A percentile compares a stretch with the other conserved stretches of the same genome.
Conservation (phyloP, 2,329 filamentous ascomycete species). For the Teratosphaeriaceae sp. region DNA sequence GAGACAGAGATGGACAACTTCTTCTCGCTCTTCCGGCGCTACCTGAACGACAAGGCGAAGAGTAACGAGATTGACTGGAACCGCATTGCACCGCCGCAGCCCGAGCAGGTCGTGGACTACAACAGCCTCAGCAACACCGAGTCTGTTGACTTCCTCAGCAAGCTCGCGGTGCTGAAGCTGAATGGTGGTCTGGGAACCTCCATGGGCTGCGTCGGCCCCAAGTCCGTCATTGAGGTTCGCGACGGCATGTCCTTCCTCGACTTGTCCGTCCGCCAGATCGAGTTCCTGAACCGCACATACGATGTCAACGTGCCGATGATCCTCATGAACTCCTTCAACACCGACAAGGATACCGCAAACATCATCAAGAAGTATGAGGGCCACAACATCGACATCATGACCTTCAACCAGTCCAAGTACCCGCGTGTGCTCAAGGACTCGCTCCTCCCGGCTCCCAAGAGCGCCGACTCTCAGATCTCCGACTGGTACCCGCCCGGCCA, state of each 20-base stretch:
- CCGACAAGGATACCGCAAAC: slow-evolving; percentile 91
- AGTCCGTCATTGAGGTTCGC: slow-evolving; percentile 98
- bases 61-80: slow-evolving; percentile 95
- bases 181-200: slow-evolving; percentile 99
- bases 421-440: slow-evolving; percentile 98
- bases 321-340: slow-evolving; percentile 99
- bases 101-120: slow-evolving; percentile 93
- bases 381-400: slow-evolving; percentile 98
- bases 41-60: slow-evolving; percentile 98
- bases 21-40: slow-evolving; percentile 96
- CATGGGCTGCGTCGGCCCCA: slow-evolving; percentile 98
- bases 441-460: slow-evolving; percentile 89
- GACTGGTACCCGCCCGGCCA: slow-evolving; percentile 99
- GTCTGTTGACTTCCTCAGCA: slow-evolving; percentile 90
- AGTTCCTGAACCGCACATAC: slow-evolving; percentile 98
- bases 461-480: slow-evolving; percentile 74
- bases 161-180: slow-evolving; percentile 97
- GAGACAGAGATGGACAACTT: slow-evolving; percentile 99
- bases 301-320: slow-evolving; percentile 95
- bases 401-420: slow-evolving; percentile 99
- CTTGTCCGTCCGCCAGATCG: slow-evolving; percentile 96
- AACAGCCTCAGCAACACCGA: slow-evolving; percentile 82
- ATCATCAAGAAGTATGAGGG: slow-evolving; percentile 99
- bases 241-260: slow-evolving; percentile 99
- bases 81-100: slow-evolving; percentile 87